Conservation (phyloP, 139 green algal genomes). For the Deuterostichococcus epilithicus region DNA sequence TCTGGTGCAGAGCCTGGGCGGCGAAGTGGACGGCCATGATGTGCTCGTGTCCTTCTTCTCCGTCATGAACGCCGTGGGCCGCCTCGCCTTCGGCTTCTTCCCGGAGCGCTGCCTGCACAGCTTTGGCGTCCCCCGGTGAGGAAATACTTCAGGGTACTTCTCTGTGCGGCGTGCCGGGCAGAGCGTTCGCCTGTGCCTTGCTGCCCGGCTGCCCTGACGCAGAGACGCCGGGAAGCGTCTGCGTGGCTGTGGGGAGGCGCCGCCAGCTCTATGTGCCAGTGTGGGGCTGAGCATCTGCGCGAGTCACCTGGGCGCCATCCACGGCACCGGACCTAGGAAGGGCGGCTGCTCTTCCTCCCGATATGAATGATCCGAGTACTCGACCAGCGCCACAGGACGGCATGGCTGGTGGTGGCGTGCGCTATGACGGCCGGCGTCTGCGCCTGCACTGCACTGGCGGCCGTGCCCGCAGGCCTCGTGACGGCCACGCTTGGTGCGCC, state of each 20-base stretch:
- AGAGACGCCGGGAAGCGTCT: too few species aligned
- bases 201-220: too few species aligned
- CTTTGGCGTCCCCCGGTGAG: constrained; percentile 34
- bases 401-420: background rate
- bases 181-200: too few species aligned
- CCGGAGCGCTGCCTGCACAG: constrained; percentile 45
- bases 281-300: too few species aligned
- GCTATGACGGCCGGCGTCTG: background rate
- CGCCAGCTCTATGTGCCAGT: too few species aligned
- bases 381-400: too few species aligned
- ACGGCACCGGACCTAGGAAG: too few species aligned
- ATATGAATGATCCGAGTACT: too few species aligned
- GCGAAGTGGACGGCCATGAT: constrained; percentile 34
- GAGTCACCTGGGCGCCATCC: too few species aligned
- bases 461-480: background rate
- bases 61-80: constrained; percentile 28
- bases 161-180: too few species aligned
- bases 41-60: constrained; percentile 74
- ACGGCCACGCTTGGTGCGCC: background rate
- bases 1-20: constrained; percentile 51
- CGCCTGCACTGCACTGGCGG: background rate
- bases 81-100: constrained; percentile 51
- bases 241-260: too few species aligned
- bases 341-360: too few species aligned
- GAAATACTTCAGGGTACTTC: constrained; percentile 27